Percentiles rank a stretch among this genome's conserved stretches.
Conservation (phyloP, 2,329 filamentous ascomycete genomes). For the Fusarium concolor region DNA sequence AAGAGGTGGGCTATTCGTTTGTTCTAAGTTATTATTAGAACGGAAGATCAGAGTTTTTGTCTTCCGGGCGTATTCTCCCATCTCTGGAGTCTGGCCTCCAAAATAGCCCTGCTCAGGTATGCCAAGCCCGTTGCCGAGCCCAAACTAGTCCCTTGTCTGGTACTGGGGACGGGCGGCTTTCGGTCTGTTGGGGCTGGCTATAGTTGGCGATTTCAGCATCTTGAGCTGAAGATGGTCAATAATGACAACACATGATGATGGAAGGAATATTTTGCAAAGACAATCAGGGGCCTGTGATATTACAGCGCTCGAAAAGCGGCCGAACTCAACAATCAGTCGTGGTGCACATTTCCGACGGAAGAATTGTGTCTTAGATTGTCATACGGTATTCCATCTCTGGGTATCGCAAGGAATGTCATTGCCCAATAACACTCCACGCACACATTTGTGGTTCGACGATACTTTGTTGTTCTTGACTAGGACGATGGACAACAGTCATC, state of each 20-base stretch:
- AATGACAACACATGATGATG: constrained; percentile 5
- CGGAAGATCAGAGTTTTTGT: constrained; percentile 1
- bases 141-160: constrained; percentile 9
- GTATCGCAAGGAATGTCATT: neutral
- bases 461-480: neutral
- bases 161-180: constrained; percentile 5
- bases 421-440: neutral
- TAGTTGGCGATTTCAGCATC: constrained; percentile 1
- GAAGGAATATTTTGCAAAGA: constrained; percentile 8
- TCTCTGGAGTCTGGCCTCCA: neutral
- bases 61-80: neutral
- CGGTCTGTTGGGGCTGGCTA: neutral
- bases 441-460: neutral
- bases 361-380: neutral
- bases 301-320: constrained; percentile 24
- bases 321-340: constrained; percentile 28
- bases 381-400: neutral
- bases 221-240: constrained; percentile 6
- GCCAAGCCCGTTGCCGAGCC: constrained; percentile 34
- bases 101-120: constrained; percentile 17
- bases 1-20: neutral
- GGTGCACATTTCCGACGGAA: constrained; percentile 3
- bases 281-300: constrained; percentile 28
- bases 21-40: constrained; percentile 1
- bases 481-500: neutral